Evolutionary conservation across 768 basidiomycete genomes (phyloP), one percentile per base, ranked within the genome.

Genomic region (Lentinula sp.): DNA sequence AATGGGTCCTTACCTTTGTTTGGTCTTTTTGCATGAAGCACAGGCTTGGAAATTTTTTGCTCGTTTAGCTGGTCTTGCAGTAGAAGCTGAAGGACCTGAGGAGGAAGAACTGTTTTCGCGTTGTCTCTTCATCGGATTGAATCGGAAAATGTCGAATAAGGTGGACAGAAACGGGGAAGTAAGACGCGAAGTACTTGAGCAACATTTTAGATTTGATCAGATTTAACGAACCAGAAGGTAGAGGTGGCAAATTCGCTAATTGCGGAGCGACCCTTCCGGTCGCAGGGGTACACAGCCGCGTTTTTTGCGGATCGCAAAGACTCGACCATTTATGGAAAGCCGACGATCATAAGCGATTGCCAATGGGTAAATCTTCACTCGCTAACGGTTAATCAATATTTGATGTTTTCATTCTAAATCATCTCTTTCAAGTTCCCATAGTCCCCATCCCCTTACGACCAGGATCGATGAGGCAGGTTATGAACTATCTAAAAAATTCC

Each of bases 21-120:
- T 79, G 66, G 76, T 69, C 60, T 79, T 78, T 41, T 75, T 66
- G 61, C 77, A 78, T 28, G 76, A 77, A 1, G 74, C 60, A 59
- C 77, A 79, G 3, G 78, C 77, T 61, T 76, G 75, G 0, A 72
- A 64, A 5, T 74, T 68, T 54, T 76, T 76, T 10, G 76, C 69
- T 55, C 75, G 72, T 61, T 75, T 76, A 1, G 32, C 6, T 10
- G 46, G 46, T 23, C 46, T 48, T 0, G 39, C 3, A 18, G 13
- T 43, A 7, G 42, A 43, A 15, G 46, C n/a, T 48, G 46, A 48
- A 20, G 46, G 46, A 1, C 46, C 18, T 18, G 46, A 48, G 12
- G 46, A 48, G 9, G 46, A 48, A 10, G 46, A 6, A 6, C 42
- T 43, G n/a, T n/a, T 48, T 20, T 48, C 46, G 20, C 46, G 46